phyloP scores from a whole-genome alignment of 305 asterid species.

The Rubia balearica region DNA sequence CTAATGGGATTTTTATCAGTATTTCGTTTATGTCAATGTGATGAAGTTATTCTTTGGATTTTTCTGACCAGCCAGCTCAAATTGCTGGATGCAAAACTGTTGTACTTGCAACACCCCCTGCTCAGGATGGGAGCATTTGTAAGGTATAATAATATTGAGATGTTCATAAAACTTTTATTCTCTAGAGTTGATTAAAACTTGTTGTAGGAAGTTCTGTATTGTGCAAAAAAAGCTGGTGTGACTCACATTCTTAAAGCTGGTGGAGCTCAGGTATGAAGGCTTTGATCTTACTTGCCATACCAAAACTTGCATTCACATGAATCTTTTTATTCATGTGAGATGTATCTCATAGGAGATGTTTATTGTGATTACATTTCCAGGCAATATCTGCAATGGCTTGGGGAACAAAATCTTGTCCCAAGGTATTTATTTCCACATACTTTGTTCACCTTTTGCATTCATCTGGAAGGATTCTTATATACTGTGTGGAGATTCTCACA shows the following conservation, averaged over 20 bases:
- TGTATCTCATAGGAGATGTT: not conserved
- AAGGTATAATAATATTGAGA: conserved; percentile 41
- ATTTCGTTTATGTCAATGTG: not conserved
- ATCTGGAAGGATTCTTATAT: not conserved
- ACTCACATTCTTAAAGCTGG: conserved; percentile 97
- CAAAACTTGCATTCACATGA: conserved; percentile 3
- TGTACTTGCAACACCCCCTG: conserved; percentile 92
- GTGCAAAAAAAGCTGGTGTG: conserved; percentile 95
- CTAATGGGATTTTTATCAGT: not conserved
- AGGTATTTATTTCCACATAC: conserved; percentile 43
- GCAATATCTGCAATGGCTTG: conserved; percentile 98
- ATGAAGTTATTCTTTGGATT: conserved; percentile 12
- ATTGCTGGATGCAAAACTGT: conserved; percentile 94
- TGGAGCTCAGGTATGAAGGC: conserved; percentile 77
- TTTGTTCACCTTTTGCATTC: not conserved
- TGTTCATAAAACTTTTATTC: conserved; percentile 5
- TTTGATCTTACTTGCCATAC: not conserved
- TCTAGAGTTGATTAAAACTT: not conserved
- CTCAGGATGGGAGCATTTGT: conserved; percentile 76
- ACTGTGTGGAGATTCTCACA: not conserved
- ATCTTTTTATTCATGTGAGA: not conserved
- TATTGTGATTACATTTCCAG: conserved; percentile 29
- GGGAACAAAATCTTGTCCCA: conserved; percentile 94
- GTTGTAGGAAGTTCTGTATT: conserved; percentile 79
- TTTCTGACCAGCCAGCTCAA: conserved; percentile 81